phyloP scores from a whole-genome alignment of 495 filamentous ascomycete species.

The Xylaria longipes region DNA sequence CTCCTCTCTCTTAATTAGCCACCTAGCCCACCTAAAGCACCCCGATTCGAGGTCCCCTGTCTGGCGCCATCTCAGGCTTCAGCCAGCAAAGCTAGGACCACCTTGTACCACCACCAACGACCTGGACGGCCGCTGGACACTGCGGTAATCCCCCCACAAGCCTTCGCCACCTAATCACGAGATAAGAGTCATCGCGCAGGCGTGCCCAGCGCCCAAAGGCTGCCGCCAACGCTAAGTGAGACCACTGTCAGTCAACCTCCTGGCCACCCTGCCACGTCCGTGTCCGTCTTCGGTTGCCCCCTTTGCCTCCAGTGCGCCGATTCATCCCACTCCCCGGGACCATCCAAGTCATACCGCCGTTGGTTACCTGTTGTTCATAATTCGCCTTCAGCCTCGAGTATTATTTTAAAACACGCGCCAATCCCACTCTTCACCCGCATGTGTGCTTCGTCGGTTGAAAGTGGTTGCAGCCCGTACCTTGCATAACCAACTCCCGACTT shows the following conservation, averaged over 20 bases:
- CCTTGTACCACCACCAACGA: conserved; percentile 22
- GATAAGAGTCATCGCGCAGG: conserved; percentile 55
- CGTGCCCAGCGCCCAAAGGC: conserved; percentile 43
- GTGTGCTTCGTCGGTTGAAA: conserved; percentile 27
- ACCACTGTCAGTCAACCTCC: conserved; percentile 36
- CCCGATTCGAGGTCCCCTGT: conserved; percentile 22
- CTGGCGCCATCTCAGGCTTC: conserved; percentile 27
- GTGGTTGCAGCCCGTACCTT: conserved; percentile 43
- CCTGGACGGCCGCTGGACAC: conserved; percentile 45
- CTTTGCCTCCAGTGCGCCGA: conserved; percentile 28
- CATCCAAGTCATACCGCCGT: conserved; percentile 16
- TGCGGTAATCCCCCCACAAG: conserved; percentile 51
- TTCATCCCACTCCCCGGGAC: conserved; percentile 20
- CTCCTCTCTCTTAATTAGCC: conserved; percentile 26
- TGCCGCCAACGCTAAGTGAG: conserved; percentile 41
- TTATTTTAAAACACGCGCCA: conserved; percentile 26
- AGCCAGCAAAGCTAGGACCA: conserved; percentile 22
- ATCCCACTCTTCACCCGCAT: conserved; percentile 31
- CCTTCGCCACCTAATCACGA: conserved; percentile 44
- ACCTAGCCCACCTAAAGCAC: conserved; percentile 10
- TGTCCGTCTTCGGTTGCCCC: conserved; percentile 38
- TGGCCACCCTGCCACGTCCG: conserved; percentile 39
- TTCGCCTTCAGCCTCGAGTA: conserved; percentile 24
- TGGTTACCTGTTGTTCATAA: conserved; percentile 25
- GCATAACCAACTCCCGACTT: conserved; percentile 34